Evolutionary conservation across 768 basidiomycete genomes (phyloP).

Genomic region (Kwoniella pini): DNA sequence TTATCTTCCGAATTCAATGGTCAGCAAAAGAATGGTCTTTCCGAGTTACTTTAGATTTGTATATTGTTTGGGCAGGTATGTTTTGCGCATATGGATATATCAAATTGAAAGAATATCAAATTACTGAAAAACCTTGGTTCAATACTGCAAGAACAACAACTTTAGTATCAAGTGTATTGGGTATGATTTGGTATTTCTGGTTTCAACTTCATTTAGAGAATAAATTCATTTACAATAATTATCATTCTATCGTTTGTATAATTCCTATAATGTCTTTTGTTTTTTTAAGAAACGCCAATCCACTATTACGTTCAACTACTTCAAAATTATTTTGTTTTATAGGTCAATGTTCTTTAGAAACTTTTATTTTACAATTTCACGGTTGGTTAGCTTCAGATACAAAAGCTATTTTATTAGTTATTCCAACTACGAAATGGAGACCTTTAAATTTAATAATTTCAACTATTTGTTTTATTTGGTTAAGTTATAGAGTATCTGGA

Average conservation of each 20-base stretch:
- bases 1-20: slow-evolving; percentile 76
- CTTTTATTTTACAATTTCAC: slow-evolving; percentile 85
- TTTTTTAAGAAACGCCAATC: slow-evolving; percentile 73
- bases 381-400: slow-evolving; percentile 83
- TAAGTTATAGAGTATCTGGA: slow-evolving; percentile 72
- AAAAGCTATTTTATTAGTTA: slow-evolving; percentile 73
- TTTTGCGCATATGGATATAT: slow-evolving; percentile 69
- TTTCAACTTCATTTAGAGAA: slow-evolving; percentile 75
- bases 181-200: slow-evolving; percentile 73
- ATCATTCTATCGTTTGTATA: slow-evolving; percentile 81
- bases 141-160: slow-evolving; percentile 60
- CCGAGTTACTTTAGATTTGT: slow-evolving; percentile 83
- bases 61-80: slow-evolving; percentile 87
- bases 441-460: slow-evolving; percentile 77
- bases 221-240: slow-evolving; percentile 83
- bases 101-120: slow-evolving; percentile 70
- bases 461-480: slow-evolving; percentile 73
- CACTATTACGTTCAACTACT: slow-evolving; percentile 68
- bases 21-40: slow-evolving; percentile 84
- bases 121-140: slow-evolving; percentile 73
- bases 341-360: slow-evolving; percentile 84
- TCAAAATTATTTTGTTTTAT: slow-evolving; percentile 75
- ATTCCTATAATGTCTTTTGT: slow-evolving; percentile 76
- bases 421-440: slow-evolving; percentile 73
- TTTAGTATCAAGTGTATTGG: slow-evolving; percentile 60